Evolutionary conservation across 306 rosid species (phyloP), one percentile per base, ranked within the genome.

Genomic region (Pyrus betulifolia): DNA sequence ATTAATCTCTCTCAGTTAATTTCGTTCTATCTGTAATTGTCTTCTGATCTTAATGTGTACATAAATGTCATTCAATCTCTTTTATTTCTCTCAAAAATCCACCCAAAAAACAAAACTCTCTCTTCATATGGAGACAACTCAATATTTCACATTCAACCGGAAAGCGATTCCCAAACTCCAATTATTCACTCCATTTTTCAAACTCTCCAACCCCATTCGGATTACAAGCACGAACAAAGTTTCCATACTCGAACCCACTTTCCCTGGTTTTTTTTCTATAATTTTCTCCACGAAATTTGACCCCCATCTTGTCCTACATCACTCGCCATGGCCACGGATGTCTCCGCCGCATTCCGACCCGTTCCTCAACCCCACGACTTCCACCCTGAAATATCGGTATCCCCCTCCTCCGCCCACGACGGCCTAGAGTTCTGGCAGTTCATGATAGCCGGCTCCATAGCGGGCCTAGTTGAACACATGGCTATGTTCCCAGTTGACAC

Each of bases 401-500:
- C 64, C 8, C 82, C 69, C 4, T 33, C 74, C 21, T 72, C 88
- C 30, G 44, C 85, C 31, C 96, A 91, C 80, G 94, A 93, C 74
- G 98, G 97, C 61, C 96, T 91, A 52, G 83, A 71, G 58, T 93
- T 85, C 85, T 90, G 93, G 96, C 97, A 91, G 73, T 91, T 87
- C 81, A 91, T 93, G 97, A 61, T 91, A 13, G 89, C 96, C 28
- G 97, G 98, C 60, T 91, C 98, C 11, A 6, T 91, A 10, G 97
- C 98, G 3, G 98, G 98, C 31, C 76, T 81, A 33, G 72, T 87
- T 6, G 97, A 91, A 54, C 98, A 91, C 88, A 81, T 91, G 91
- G 93, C 96, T 0, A 93, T 93, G 98, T 93, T 88, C 70, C 98
- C 98, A 19, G 87, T 91, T 8, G 98, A 93, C 84, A 93, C 98